A percentile compares a stretch with the other conserved stretches of the same genome.
phyloP scores from a whole-genome alignment of 768 basidiomycete genomes.

The Trametes maxima region DNA sequence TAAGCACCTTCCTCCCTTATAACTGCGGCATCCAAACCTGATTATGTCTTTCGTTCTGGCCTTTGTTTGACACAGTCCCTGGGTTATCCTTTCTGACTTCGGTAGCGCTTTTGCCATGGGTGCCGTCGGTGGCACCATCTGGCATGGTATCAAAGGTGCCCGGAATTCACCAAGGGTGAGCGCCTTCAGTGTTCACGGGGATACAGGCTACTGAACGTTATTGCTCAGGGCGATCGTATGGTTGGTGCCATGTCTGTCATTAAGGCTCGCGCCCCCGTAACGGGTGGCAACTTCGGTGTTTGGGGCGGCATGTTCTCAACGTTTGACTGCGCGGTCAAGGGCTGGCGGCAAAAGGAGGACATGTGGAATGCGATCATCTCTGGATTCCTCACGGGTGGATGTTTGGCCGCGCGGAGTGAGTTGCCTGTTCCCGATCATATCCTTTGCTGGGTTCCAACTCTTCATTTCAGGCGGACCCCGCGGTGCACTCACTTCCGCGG shows the following conservation, averaged over 20 bases:
- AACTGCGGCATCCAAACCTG: neutral
- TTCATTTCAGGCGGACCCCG: constrained; percentile 78
- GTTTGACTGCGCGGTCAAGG: constrained; percentile 98
- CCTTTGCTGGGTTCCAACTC: neutral
- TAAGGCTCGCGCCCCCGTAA: constrained; percentile 97
- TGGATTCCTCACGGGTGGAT: constrained; percentile 98
- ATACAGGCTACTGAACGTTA: neutral
- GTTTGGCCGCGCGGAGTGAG: constrained; percentile 90
- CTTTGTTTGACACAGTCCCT: constrained; percentile 62
- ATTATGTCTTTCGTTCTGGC: constrained; percentile 8
- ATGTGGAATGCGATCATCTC: constrained; percentile 99
- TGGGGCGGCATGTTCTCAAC: constrained; percentile 99
- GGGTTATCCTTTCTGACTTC: constrained; percentile 98
- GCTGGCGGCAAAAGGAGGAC: constrained; percentile 95
- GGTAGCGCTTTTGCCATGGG: constrained; percentile 98
- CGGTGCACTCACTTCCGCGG: constrained; percentile 88
- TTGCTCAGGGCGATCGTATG: constrained; percentile 82
- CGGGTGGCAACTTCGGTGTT: constrained; percentile 94
- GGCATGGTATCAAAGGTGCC: constrained; percentile 98
- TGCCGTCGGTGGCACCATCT: constrained; percentile 95
- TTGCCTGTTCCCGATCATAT: constrained; percentile 28
- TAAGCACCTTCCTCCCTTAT: constrained; percentile 35
- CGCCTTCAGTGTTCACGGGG: constrained; percentile 6
- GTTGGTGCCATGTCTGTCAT: constrained; percentile 94
- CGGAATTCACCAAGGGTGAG: constrained; percentile 92